Evolutionary conservation across 257 asterid species (phyloP), one percentile per base, ranked within the genome.

Genomic region (Solanum medicagineum): DNA sequence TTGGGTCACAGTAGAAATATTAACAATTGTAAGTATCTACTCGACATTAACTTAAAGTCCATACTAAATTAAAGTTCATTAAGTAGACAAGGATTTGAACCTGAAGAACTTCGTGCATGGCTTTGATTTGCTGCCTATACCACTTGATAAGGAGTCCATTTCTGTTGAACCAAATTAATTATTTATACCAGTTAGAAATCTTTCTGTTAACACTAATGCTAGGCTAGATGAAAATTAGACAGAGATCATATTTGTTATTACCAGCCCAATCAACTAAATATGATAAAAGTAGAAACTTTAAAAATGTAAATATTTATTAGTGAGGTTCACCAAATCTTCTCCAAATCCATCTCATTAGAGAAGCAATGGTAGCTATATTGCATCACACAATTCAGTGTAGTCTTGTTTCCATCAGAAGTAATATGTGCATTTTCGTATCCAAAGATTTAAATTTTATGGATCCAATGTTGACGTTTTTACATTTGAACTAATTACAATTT

Each of bases 51-150:
- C 22, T 55, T 71, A 81, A 63, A 53, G 49, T 63, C 54, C n/a
- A 29, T 55, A 74, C 19, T 74, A 65, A 77, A 79, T 85, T 47
- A 85, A 79, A 79, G 47, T 53, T 79, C 59, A 89, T 94, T 91
- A 85, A 89, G 90, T 88, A 89, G 89, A 92, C 90, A 87, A 90
- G 93, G 97, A 95, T 91, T 89, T 89, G 91, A 93, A 95, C 99
- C 99, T 95, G 99, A 93, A 95, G 93, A 92, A 94, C 97, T 95
- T 95, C 94, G 97, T 95, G 97, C 99, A 95, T 86, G 99, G 98
- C 99, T 95, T 95, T 91, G 94, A 92, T 95, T 95, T 95, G 97
- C 97, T 95, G 90, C 99, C 99, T 94, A 93, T 90, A 92, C 98
- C 99, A 95, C 97, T 90, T 91, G 98, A 92, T 88, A 91, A 85